phyloP scores from a whole-genome alignment of 2,329 filamentous ascomycete genomes.

The Lachnellula arida region DNA sequence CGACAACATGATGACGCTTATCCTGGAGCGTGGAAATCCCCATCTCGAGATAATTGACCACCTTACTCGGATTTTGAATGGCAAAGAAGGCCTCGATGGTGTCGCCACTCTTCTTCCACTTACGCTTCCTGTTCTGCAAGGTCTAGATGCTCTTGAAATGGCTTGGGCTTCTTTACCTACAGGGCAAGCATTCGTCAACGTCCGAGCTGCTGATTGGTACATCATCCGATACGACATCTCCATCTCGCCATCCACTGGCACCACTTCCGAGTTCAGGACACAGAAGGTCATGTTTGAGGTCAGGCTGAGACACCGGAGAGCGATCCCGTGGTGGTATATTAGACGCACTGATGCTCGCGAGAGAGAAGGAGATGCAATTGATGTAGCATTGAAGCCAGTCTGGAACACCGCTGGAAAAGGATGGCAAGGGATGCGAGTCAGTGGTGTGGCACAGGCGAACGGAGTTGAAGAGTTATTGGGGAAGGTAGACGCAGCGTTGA shows the following conservation, averaged over 20 bases:
- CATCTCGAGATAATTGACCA: conserved; percentile 60
- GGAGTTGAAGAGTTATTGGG: conserved; percentile 35
- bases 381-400: conserved; percentile 39
- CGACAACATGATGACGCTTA: conserved; percentile 48
- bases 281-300: conserved; percentile 48
- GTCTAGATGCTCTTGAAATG: conserved; percentile 55
- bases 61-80: conserved; percentile 55
- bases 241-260: conserved; percentile 26
- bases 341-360: conserved; percentile 23
- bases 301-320: conserved; percentile 44
- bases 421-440: conserved; percentile 45
- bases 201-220: conserved; percentile 53
- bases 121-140: conserved; percentile 61
- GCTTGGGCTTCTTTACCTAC: conserved; percentile 41
- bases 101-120: conserved; percentile 51
- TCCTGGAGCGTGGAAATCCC: conserved; percentile 59
- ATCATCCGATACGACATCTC: conserved; percentile 48
- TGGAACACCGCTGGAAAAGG: conserved; percentile 42
- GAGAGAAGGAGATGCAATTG: conserved; percentile 32
- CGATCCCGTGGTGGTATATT: conserved; percentile 36
- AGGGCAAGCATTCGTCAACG: conserved; percentile 47
- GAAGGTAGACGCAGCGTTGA: conserved; percentile 26
- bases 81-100: conserved; percentile 43
- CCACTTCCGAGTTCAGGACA: conserved; percentile 23
- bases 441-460: conserved; percentile 42